phyloP scores from a whole-genome alignment of 2,329 filamentous ascomycete species.

The Aspergillus luchuensis region DNA sequence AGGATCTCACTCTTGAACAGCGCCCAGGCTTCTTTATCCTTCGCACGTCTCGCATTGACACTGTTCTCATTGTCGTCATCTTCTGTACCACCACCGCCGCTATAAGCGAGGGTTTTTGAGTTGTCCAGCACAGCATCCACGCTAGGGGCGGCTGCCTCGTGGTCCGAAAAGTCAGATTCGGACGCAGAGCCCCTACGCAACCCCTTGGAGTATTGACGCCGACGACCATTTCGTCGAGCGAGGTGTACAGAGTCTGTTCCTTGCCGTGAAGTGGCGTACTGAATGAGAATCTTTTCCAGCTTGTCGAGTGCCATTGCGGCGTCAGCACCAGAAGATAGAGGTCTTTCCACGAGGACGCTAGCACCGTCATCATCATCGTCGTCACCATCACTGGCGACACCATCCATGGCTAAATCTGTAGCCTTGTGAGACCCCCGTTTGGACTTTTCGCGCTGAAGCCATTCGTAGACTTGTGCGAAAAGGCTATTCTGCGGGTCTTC shows the following conservation, averaged over 20 bases:
- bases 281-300: slow-evolving; percentile 69
- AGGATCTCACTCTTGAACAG: slow-evolving; percentile 90
- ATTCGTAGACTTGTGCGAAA: slow-evolving; percentile 74
- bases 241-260: slow-evolving; percentile 23
- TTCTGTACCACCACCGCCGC: slow-evolving; percentile 58
- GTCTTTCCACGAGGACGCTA: slow-evolving; percentile 36
- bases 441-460: slow-evolving; percentile 77
- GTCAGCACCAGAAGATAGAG: slow-evolving; percentile 63
- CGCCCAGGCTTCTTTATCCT: slow-evolving; percentile 77
- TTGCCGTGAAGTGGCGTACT: slow-evolving; percentile 41
- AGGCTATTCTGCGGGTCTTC: slow-evolving; percentile 48
- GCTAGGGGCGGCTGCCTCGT: slow-evolving; percentile 78
- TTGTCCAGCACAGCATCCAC: slow-evolving; percentile 88
- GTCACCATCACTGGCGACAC: slow-evolving; percentile 40
- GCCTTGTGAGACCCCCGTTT: slow-evolving; percentile 63
- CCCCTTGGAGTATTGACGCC: slow-evolving; percentile 40
- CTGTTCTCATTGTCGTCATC: slow-evolving; percentile 46
- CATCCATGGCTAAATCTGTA: slow-evolving; percentile 47
- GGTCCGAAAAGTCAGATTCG: slow-evolving; percentile 82
- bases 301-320: slow-evolving; percentile 75
- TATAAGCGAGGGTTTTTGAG: slow-evolving; percentile 80
- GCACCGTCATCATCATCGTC: slow-evolving; percentile 28
- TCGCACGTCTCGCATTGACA: slow-evolving; percentile 55
- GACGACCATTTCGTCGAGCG: slow-evolving; percentile 29
- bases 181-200: slow-evolving; percentile 61